Evolutionary conservation across 495 filamentous ascomycete species (phyloP).

Genomic region (Thermothielavioides terrestris): DNA sequence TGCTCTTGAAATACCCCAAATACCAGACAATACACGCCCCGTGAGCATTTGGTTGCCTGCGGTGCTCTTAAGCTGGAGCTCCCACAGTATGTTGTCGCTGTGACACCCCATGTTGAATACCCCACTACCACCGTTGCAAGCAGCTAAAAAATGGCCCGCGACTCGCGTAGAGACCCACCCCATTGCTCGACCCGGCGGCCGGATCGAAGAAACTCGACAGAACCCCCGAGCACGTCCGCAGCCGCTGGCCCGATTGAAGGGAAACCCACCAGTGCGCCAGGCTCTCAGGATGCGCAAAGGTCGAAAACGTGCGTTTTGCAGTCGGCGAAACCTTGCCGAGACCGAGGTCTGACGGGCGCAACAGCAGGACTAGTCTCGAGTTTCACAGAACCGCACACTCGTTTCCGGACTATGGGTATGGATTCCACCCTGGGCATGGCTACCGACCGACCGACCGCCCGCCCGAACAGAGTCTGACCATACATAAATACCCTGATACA

Average conservation of each 20-base stretch:
- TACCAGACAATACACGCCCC: neutral
- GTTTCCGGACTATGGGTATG: conserved; percentile 29
- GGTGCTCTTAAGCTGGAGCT: neutral
- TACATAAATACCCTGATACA: neutral
- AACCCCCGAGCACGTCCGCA: neutral
- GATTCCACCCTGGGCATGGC: neutral
- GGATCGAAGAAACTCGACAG: neutral
- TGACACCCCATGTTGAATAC: neutral
- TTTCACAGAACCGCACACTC: conserved; percentile 18
- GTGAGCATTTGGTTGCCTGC: neutral
- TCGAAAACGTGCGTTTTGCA: neutral
- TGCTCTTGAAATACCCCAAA: neutral
- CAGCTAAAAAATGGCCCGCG: neutral
- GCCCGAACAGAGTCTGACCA: conserved; percentile 9
- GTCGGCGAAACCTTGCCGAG: neutral
- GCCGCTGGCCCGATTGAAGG: neutral
- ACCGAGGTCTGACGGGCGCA: conserved; percentile 1
- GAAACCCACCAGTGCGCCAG: neutral
- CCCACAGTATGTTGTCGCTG: neutral
- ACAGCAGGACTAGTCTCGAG: conserved; percentile 6
- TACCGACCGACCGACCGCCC: neutral
- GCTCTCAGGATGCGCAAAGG: conserved; percentile 17
- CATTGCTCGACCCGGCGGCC: neutral
- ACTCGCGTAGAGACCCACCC: neutral
- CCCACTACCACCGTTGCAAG: conserved; percentile 1